phyloP scores from a whole-genome alignment of 1,284 basidiomycete species.

The Puccinia coronata region DNA sequence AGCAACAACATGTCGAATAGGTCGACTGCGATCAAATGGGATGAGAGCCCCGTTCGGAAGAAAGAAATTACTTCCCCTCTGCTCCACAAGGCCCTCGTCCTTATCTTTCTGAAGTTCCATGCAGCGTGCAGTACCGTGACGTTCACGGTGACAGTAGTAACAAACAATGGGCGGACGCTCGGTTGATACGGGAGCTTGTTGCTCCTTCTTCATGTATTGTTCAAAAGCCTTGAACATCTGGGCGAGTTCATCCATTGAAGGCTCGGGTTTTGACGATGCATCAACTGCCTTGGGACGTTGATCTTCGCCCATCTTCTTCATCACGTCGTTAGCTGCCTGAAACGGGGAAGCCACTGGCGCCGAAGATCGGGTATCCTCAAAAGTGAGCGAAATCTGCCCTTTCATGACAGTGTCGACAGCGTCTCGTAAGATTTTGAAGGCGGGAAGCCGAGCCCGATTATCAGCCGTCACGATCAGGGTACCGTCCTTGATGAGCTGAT shows the following conservation, averaged over 20 bases:
- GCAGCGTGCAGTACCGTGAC: background rate
- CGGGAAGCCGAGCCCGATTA: background rate
- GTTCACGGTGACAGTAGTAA: background rate
- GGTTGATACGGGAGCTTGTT: no score
- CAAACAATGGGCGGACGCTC: no score
- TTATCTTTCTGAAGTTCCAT: background rate
- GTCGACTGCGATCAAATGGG: background rate
- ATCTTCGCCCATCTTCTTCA: background rate
- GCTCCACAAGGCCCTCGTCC: no score
- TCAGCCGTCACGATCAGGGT: background rate
- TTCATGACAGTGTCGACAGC: no score
- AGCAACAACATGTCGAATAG: background rate
- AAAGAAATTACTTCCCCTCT: background rate
- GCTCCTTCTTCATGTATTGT: background rate
- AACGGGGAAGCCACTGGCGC: background rate
- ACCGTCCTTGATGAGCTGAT: background rate
- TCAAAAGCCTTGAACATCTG: background rate
- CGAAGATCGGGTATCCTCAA: background rate
- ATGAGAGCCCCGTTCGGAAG: background rate
- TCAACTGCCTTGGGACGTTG: background rate
- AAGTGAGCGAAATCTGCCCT: background rate
- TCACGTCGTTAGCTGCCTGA: background rate
- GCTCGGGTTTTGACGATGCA: no score
- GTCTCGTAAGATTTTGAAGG: background rate
- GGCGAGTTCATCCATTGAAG: background rate